Evolutionary conservation across 495 filamentous ascomycete species (phyloP).

Genomic region (Niebla homalea): DNA sequence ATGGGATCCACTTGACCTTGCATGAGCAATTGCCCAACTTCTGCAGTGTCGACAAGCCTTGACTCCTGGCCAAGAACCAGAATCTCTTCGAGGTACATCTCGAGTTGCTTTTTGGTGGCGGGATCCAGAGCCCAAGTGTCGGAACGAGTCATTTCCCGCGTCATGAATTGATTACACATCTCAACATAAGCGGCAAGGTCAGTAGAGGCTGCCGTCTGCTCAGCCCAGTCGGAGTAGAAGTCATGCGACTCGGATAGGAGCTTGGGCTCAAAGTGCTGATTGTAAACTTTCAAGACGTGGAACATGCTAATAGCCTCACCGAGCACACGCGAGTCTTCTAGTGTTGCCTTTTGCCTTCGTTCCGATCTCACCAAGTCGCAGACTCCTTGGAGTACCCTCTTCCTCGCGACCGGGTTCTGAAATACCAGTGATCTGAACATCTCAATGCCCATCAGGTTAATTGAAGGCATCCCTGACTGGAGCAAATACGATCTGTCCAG

Average conservation of each 20-base stretch:
- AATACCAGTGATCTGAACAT: conserved; percentile 45
- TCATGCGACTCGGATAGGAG: conserved; percentile 52
- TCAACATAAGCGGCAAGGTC: conserved; percentile 59
- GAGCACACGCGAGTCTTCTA: conserved; percentile 43
- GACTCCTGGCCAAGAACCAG: conserved; percentile 51
- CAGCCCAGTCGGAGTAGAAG: conserved; percentile 54
- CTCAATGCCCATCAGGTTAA: conserved; percentile 47
- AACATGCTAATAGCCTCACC: conserved; percentile 65
- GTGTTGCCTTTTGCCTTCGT: conserved; percentile 36
- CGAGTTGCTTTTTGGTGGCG: conserved; percentile 64
- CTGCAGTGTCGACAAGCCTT: conserved; percentile 46
- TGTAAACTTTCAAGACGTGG: conserved; percentile 67
- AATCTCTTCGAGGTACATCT: conserved; percentile 29
- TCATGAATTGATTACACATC: conserved; percentile 50
- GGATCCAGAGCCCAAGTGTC: conserved; percentile 66
- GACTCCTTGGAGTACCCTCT: conserved; percentile 52
- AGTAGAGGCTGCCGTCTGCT: conserved; percentile 38
- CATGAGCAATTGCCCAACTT: conserved; percentile 55
- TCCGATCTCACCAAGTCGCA: conserved; percentile 66
- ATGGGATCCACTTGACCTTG: conserved; percentile 51
- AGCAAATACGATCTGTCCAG: conserved; percentile 82
- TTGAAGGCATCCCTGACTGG: conserved; percentile 38
- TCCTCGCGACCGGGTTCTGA: conserved; percentile 36
- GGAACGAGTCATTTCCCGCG: conserved; percentile 57
- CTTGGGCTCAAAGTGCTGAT: conserved; percentile 58